Evolutionary conservation across 108 stramenopile species (phyloP).

Genomic region (Aurantiochytrium sp.): DNA sequence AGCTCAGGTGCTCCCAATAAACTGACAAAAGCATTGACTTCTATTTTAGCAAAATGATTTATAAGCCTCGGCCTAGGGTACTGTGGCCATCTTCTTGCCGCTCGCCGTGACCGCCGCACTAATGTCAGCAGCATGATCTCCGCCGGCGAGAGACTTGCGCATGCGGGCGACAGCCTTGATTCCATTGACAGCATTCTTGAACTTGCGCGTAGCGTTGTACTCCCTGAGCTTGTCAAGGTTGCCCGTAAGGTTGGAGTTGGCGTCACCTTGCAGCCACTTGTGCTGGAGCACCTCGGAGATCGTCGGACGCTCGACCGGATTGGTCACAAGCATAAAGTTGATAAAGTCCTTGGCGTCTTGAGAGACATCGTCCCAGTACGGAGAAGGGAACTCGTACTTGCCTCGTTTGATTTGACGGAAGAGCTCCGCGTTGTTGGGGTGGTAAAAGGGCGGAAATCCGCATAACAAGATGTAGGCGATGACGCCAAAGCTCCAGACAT

Average conservation of each 20-base stretch:
- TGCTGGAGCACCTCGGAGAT: constrained; percentile 21
- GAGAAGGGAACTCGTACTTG: constrained; percentile 30
- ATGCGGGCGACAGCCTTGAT: background rate
- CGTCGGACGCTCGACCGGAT: constrained; percentile 14
- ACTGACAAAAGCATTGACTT: too few species aligned
- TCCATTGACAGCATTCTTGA: constrained; percentile 17
- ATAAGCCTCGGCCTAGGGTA: too few species aligned
- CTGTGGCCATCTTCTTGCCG: background rate
- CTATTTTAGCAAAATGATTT: too few species aligned
- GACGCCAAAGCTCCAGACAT: constrained; percentile 89
- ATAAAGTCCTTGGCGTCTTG: constrained; percentile 26
- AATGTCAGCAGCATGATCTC: background rate
- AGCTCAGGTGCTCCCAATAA: too few species aligned
- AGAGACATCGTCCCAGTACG: constrained; percentile 37
- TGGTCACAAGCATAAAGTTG: constrained; percentile 24
- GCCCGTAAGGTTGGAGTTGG: background rate
- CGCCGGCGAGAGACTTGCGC: background rate
- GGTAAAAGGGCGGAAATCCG: constrained; percentile 96
- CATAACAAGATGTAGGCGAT: constrained; percentile 90
- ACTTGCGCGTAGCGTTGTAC: constrained; percentile 36
- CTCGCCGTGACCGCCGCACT: background rate
- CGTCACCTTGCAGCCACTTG: constrained; percentile 18
- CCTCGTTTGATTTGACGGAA: constrained; percentile 41
- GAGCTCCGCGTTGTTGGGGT: constrained; percentile 63
- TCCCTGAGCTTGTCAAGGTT: constrained; percentile 14